These are phyloP conservation scores for Taphrina confusa DNA, from an alignment of 1,139 yeast genomes.

Conservation along the genomic window DNA sequence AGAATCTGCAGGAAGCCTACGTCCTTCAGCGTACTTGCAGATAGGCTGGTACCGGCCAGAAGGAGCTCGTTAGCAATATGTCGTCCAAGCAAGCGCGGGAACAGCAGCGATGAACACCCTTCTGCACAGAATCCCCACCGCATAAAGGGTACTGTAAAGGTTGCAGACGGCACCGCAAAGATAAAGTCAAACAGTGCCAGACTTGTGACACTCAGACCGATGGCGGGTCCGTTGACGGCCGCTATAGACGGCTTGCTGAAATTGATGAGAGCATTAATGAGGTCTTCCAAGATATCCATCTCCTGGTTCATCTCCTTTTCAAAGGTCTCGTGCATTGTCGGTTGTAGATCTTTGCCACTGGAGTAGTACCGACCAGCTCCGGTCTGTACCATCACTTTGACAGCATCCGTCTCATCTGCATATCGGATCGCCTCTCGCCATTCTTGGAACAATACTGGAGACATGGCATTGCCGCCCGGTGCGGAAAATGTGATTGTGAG, in stretches of 20 bases:
- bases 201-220: constrained; percentile 51
- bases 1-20: constrained; percentile 17
- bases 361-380: constrained; percentile 28
- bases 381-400: constrained; percentile 25
- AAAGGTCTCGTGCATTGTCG: constrained; percentile 17
- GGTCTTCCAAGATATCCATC: constrained; percentile 18
- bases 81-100: constrained; percentile 17
- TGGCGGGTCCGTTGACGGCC: constrained; percentile 34
- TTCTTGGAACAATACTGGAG: constrained; percentile 16
- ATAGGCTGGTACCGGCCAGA: constrained; percentile 14
- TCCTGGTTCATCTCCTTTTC: constrained; percentile 23
- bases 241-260: constrained; percentile 25
- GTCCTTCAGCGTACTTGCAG: not conserved
- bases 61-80: constrained; percentile 30
- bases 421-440: constrained; percentile 24
- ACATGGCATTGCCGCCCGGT: constrained; percentile 33
- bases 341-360: constrained; percentile 20
- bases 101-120: constrained; percentile 24
- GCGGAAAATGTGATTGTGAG: constrained; percentile 13
- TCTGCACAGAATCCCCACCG: constrained; percentile 32
- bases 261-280: constrained; percentile 23
- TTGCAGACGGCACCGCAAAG: constrained; percentile 53
- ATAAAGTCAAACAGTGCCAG: constrained; percentile 49
- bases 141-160: constrained; percentile 30
- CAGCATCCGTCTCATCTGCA: constrained; percentile 9